Base-by-base conservation (phyloP, 805 yeast species). In the Candida mattraensis region DNA sequence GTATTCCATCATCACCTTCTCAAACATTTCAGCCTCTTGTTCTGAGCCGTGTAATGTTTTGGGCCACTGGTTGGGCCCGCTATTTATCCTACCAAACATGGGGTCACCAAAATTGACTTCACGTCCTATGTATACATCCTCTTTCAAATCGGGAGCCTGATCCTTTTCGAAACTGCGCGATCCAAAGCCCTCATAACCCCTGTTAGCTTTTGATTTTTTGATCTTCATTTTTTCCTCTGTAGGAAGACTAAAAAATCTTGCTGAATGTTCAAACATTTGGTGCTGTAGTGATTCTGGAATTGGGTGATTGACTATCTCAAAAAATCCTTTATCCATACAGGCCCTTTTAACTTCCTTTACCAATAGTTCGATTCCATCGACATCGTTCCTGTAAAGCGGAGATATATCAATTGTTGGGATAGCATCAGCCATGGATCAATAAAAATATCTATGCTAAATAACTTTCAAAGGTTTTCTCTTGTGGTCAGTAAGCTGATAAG, bases 91-190 rank as follows among this genome's bases (percentile, higher is more conserved):
- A 36, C 37, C 55, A n/a, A 32, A 29, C 19, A 16, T 14, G 12
- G 44, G 37, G 21, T 36, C 39, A 17, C 30, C 35, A 16, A 13
- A n/a, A 5, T 37, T 21, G 6, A 39, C 45, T 28, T 54, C 60
- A 18, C 48, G 45, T 31, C 53, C 51, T 33, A 53, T 41, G 37
- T 59, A 57, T 40, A 56, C 51, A 4, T 61, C 62, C 37, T 60
- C 66, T 38, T 49, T 53, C 24, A 53, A 42, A 36, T 58, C 65
- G 17, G 50, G 47, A 5, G 13, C 21, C 27, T 43, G 40, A n/a
- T 28, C 27, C 21, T 39, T 31, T 29, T 45, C 50, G 28, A 45
- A 44, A 9, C 34, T 31, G 34, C 39, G 45, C 17, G 45, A 40
- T 9, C 50, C 47, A 39, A 47, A 23, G 12, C 38, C 29, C 23